Percentiles rank a stretch among this genome's conserved stretches.
Conservation (phyloP, 805 yeast genomes). For the Cyberlindnera nakhonratchasimensis region DNA sequence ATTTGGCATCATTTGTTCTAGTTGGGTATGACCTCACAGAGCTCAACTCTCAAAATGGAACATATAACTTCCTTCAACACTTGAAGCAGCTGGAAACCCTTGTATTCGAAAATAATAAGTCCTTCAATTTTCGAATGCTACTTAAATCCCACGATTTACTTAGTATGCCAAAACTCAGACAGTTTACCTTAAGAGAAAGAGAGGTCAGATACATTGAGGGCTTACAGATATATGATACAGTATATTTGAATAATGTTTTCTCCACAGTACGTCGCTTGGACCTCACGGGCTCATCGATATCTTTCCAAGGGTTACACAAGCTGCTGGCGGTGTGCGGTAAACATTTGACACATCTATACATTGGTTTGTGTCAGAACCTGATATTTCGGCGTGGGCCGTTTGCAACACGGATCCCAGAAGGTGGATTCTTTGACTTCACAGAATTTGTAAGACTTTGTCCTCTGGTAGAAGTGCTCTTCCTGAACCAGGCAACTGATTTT, state of each 20-base stretch:
- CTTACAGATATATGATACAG: conserved; percentile 11
- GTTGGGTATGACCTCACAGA: conserved; percentile 24
- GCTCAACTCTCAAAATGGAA: conserved; percentile 17
- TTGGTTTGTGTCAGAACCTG: conserved; percentile 25
- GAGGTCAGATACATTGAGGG: conserved; percentile 19
- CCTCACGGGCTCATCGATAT: conserved; percentile 25
- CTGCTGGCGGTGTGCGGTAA: conserved; percentile 17
- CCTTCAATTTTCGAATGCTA: conserved; percentile 19
- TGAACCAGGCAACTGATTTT: conserved; percentile 26
- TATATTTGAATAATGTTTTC: conserved; percentile 19
- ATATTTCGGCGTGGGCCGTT: conserved; percentile 18
- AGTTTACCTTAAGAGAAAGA: conserved; percentile 22
- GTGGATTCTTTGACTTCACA: conserved; percentile 21
- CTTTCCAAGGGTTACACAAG: conserved; percentile 21
- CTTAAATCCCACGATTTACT: conserved; percentile 20
- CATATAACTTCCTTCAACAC: conserved; percentile 24
- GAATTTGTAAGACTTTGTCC: conserved; percentile 21
- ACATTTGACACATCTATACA: conserved; percentile 14
- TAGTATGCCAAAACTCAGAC: conserved; percentile 10
- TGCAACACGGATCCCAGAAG: conserved; percentile 10
- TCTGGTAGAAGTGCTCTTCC: conserved; percentile 15
- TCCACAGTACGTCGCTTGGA: conserved; percentile 16
- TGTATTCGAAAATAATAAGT: conserved; percentile 23
- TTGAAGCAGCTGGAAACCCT: conserved; percentile 19
- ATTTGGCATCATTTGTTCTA: conserved; percentile 16